Evolutionary conservation across 208 protist genomes (phyloP).

Genomic region (Leishmania turanica): DNA sequence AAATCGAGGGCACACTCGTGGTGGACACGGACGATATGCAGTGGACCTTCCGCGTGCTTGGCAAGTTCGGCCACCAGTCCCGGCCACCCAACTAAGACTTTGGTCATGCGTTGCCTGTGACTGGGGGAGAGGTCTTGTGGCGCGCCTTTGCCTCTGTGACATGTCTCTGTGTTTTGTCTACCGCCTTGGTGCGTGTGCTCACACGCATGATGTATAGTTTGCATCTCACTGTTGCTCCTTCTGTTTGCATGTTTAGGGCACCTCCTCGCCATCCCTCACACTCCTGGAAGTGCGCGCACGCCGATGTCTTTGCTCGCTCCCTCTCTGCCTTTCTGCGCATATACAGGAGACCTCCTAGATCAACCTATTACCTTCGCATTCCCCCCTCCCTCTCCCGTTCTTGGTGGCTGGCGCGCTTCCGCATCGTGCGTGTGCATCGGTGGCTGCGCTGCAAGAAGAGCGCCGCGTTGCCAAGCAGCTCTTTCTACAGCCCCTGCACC

Average conservation of each 20-base stretch:
- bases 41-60: slow-evolving; percentile 89
- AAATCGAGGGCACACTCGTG: slow-evolving; percentile 81
- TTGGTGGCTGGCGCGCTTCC: not conserved
- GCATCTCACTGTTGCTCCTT: not conserved
- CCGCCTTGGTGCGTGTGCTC: not conserved
- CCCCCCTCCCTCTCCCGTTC: not conserved
- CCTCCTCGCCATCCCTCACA: no score
- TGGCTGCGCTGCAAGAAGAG: not conserved
- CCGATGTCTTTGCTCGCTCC: not conserved
- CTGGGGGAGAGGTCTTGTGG: not conserved
- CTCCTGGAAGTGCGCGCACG: not conserved
- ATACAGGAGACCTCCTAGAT: not conserved
- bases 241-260: not conserved
- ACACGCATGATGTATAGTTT: not conserved
- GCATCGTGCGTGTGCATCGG: not conserved
- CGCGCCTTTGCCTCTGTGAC: not conserved
- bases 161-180: not conserved
- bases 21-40: slow-evolving; percentile 94
- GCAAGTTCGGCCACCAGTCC: slow-evolving; percentile 45
- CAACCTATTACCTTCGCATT: not conserved
- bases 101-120: not conserved
- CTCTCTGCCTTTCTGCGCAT: not conserved
- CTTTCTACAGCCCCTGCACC: not conserved
- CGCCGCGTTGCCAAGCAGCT: not conserved
- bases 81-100: slow-evolving; percentile 5